A percentile compares a stretch with the other conserved stretches of the same genome.
Conservation (phyloP, 371 early-diverging fungal genomes). For the Capniomyces stellatus region DNA sequence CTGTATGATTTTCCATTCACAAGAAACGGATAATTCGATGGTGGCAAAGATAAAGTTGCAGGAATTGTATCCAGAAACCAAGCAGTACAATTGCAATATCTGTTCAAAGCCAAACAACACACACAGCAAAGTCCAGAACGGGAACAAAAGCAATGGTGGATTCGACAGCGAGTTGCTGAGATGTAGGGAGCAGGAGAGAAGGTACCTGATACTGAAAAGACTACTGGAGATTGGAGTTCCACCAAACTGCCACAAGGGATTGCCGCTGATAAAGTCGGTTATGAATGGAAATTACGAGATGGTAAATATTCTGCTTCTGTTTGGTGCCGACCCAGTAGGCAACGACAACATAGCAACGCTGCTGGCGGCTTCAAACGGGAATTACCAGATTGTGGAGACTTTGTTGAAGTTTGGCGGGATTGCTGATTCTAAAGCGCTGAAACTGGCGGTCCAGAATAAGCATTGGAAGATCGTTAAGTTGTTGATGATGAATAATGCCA, state of each 20-base stretch:
- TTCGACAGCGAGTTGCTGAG: too few relatives aligned
- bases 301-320: neutral
- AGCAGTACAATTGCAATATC: too few relatives aligned
- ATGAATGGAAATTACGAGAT: neutral
- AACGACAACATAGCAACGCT: neutral
- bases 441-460: neutral
- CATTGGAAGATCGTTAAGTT: neutral
- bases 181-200: too few relatives aligned
- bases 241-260: neutral
- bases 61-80: too few relatives aligned
- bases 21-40: too few relatives aligned
- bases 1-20: too few relatives aligned
- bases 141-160: too few relatives aligned
- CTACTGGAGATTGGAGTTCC: neutral
- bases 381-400: neutral
- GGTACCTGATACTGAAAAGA: neutral
- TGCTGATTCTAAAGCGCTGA: neutral
- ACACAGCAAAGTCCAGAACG: too few relatives aligned
- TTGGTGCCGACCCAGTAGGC: neutral
- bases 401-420: neutral
- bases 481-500: neutral
- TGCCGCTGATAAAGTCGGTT: slow-evolving; percentile 2
- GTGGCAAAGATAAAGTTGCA: too few relatives aligned
- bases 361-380: neutral
- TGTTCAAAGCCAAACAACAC: too few relatives aligned